A percentile compares a stretch with the other conserved stretches of the same genome.
These are phyloP conservation scores for Blastobotrys arbuscula DNA, from an alignment of 1,139 yeast species.

Conservation along the genomic window DNA sequence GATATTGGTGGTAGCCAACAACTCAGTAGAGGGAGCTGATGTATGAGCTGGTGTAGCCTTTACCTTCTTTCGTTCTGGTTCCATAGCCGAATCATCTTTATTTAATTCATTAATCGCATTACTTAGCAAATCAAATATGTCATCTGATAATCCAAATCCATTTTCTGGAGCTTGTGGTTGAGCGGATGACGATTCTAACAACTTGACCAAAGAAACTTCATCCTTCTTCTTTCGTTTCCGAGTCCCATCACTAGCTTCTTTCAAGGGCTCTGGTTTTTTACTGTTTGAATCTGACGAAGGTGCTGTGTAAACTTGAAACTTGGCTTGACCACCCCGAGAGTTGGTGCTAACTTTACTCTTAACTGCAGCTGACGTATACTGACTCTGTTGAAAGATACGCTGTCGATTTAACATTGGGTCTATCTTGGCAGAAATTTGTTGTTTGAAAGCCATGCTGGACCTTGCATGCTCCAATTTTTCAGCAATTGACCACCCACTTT, in stretches of 20 bases:
- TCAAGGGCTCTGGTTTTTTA: constrained; percentile 3
- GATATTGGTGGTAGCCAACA: neutral
- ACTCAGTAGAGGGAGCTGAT: no score
- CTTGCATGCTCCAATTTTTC: constrained; percentile 59
- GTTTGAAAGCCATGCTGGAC: constrained; percentile 31
- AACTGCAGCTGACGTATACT: constrained; percentile 13
- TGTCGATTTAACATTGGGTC: constrained; percentile 28
- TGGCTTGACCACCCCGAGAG: constrained; percentile 4
- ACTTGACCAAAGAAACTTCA: constrained; percentile 1
- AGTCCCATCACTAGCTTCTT: neutral
- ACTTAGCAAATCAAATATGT: constrained; percentile 36
- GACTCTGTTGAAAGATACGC: constrained; percentile 12
- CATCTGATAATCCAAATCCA: constrained; percentile 27
- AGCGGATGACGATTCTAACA: neutral
- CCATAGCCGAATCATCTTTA: constrained; percentile 14
- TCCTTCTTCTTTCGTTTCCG: constrained; percentile 6
- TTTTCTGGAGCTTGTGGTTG: neutral
- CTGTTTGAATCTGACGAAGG: neutral
- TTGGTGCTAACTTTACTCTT: neutral
- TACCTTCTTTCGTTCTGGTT: constrained; percentile 18
- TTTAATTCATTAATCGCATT: constrained; percentile 33
- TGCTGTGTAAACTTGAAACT: constrained; percentile 15
- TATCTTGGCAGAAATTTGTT: constrained; percentile 15
- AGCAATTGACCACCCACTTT: constrained; percentile 46
- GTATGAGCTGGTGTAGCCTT: neutral